Evolutionary conservation across 768 basidiomycete species (phyloP).

Genomic region (Boletus sp.): DNA sequence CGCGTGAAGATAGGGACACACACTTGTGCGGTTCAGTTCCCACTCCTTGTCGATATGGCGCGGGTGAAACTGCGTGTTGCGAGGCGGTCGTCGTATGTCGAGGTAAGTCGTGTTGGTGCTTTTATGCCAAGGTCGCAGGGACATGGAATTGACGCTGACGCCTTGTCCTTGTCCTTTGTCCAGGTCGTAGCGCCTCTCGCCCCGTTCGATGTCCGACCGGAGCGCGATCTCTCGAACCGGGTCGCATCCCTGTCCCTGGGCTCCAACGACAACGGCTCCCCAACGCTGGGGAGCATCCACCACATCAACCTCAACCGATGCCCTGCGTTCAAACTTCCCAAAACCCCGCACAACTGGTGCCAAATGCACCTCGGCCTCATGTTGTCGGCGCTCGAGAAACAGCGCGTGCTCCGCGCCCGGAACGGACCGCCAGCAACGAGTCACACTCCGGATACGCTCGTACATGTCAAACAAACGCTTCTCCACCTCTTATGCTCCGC

Average conservation of each 20-base stretch:
- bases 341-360: conserved; percentile 25
- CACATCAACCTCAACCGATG: conserved; percentile 35
- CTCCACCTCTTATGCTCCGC: conserved; percentile 22
- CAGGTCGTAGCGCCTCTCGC: conserved; percentile 22
- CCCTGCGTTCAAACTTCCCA: conserved; percentile 28
- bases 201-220: conserved; percentile 19
- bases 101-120: conserved; percentile 15
- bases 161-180: not conserved
- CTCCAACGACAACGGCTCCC: not conserved
- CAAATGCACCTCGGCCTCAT: conserved; percentile 23
- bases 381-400: conserved; percentile 22
- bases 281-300: conserved; percentile 38
- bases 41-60: conserved; percentile 41
- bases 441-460: conserved; percentile 15
- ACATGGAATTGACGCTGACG: not conserved
- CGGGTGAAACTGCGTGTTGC: conserved; percentile 43
- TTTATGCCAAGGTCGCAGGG: not conserved
- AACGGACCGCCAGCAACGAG: too few species aligned
- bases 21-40: conserved; percentile 33
- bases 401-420: not conserved
- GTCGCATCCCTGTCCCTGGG: conserved; percentile 26
- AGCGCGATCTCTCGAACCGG: conserved; percentile 15
- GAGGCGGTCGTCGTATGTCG: conserved; percentile 49
- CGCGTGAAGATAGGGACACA: conserved; percentile 15
- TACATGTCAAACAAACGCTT: conserved; percentile 32